A percentile compares a stretch with the other conserved stretches of the same genome.
Evolutionary conservation across 768 basidiomycete species (phyloP).

Genomic region (Cystofilobasidium capitatum): DNA sequence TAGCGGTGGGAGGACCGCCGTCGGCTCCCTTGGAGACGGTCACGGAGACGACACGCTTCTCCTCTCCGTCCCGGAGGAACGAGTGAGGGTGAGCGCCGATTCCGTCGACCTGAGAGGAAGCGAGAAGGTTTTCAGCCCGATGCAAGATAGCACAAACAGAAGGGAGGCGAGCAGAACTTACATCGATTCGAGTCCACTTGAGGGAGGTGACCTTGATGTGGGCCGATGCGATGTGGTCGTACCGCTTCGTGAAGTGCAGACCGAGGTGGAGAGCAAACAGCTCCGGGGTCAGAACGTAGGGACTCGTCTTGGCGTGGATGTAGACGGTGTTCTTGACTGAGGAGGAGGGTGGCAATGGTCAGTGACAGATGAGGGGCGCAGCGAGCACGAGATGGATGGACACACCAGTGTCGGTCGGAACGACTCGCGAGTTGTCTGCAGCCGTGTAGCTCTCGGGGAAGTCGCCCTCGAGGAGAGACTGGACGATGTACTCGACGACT

Average conservation of each 20-base stretch:
- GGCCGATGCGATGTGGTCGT: conserved; percentile 31
- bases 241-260: conserved; percentile 58
- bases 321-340: conserved; percentile 43
- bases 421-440: conserved; percentile 77
- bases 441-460: conserved; percentile 65
- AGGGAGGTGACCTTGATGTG: conserved; percentile 42
- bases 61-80: conserved; percentile 81
- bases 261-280: conserved; percentile 80
- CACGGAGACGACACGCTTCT: conserved; percentile 61
- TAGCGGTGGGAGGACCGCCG: conserved; percentile 47
- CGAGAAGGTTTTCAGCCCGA: not conserved
- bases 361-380: not conserved
- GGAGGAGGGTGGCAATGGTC: not conserved
- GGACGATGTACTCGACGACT: conserved; percentile 63
- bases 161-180: conserved; percentile 38
- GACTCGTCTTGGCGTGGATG: conserved; percentile 72
- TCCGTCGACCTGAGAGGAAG: conserved; percentile 36
- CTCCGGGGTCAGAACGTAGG: conserved; percentile 72
- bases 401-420: conserved; percentile 85
- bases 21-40: conserved; percentile 52
- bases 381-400: conserved; percentile 20
- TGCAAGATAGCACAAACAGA: not conserved
- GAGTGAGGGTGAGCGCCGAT: conserved; percentile 59
- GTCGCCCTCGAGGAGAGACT: conserved; percentile 69
- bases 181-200: conserved; percentile 69